phyloP scores from a whole-genome alignment of 176 grass and related monocot species.

The Juncus effusus region DNA sequence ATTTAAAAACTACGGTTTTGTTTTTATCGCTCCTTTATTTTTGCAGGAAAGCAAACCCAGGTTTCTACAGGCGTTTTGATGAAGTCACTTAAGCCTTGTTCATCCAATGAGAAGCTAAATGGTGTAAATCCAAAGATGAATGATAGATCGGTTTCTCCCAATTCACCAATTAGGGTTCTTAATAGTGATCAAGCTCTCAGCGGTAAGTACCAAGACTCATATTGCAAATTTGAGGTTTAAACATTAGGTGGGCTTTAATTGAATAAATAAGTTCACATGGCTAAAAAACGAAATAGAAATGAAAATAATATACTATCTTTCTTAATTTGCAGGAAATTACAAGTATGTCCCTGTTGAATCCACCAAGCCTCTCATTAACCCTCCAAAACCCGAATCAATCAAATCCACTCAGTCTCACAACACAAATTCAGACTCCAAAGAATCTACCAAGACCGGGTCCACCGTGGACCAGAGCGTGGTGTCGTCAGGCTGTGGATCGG shows the following conservation, averaged over 20 bases:
- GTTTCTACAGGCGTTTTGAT: slow-evolving; percentile 26
- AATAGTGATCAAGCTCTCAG: background rate
- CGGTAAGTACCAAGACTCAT: slow-evolving; percentile 7
- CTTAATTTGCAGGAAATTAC: slow-evolving; percentile 3
- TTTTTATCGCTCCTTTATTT: too few species aligned
- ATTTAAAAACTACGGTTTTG: too few species aligned
- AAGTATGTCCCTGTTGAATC: background rate
- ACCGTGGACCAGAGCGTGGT: background rate
- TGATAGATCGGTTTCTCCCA: background rate
- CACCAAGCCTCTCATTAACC: too few species aligned
- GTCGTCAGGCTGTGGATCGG: background rate
- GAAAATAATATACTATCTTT: background rate
- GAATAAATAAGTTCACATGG: too few species aligned
- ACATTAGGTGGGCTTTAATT: background rate
- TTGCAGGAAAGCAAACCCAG: slow-evolving; percentile 28
- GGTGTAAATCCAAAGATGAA: background rate
- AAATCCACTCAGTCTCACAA: too few species aligned
- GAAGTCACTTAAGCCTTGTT: slow-evolving; percentile 9
- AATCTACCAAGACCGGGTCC: too few species aligned
- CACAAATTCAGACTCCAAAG: too few species aligned
- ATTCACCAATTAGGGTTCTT: background rate
- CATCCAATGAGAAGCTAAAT: slow-evolving; percentile 1
- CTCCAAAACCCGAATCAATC: too few species aligned
- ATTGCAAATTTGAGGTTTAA: background rate
- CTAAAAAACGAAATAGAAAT: background rate